phyloP scores from a whole-genome alignment of 306 rosid genomes.

The Ormosia emarginata region DNA sequence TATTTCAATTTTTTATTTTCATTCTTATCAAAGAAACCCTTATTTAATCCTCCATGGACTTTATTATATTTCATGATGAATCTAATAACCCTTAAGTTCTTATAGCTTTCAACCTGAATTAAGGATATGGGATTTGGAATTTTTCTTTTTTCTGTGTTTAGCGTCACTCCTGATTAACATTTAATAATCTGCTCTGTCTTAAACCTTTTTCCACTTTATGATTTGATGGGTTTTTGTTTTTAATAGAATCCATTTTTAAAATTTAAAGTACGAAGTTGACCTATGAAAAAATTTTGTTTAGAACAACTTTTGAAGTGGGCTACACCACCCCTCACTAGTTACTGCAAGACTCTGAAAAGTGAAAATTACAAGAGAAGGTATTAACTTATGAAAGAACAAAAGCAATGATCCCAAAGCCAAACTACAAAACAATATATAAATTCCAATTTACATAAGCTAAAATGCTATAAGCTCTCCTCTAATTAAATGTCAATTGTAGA shows the following conservation, averaged over 20 bases:
- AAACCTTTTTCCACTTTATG: not conserved
- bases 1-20: no score
- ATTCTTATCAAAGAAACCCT: no score
- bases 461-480: not conserved
- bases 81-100: no score
- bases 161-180: not conserved
- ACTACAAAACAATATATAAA: not conserved
- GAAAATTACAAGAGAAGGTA: not conserved
- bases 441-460: no score
- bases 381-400: not conserved
- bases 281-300: not conserved
- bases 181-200: not conserved
- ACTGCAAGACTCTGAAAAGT: not conserved
- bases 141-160: not conserved
- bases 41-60: no score
- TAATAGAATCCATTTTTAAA: not conserved
- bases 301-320: not conserved
- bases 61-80: no score
- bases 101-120: no score
- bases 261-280: not conserved
- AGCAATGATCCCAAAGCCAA: not conserved
- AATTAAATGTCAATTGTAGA: not conserved
- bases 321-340: not conserved
- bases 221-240: not conserved
- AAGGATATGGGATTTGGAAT: no score